Evolutionary conservation across 805 yeast species (phyloP).

Genomic region (Lachancea thermotolerans): DNA sequence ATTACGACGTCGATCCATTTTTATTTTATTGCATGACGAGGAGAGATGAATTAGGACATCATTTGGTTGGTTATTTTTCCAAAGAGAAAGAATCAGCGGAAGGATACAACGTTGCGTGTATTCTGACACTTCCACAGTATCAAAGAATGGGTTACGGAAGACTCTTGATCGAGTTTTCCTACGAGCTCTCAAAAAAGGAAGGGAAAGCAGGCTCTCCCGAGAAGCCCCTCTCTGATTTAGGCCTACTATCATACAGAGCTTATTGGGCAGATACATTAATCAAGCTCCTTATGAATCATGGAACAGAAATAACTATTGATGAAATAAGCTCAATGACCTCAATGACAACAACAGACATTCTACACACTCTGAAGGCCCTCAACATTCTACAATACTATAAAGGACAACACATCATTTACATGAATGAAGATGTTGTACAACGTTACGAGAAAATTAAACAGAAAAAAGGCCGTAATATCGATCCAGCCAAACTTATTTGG

Average conservation of each 20-base stretch:
- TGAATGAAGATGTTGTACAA: constrained; percentile 75
- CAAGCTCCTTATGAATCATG: constrained; percentile 58
- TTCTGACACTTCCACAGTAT: constrained; percentile 89
- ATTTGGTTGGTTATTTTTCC: constrained; percentile 92
- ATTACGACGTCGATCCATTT: constrained; percentile 97
- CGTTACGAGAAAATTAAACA: constrained; percentile 65
- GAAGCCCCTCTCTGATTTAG: constrained; percentile 92
- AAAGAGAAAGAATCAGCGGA: constrained; percentile 97
- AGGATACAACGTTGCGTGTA: constrained; percentile 94
- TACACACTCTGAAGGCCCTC: constrained; percentile 87
- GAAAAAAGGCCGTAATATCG: constrained; percentile 60
- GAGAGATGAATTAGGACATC: constrained; percentile 86
- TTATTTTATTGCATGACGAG: constrained; percentile 92
- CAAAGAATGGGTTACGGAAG: constrained; percentile 95
- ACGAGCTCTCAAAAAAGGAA: constrained; percentile 82
- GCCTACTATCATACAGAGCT: constrained; percentile 87
- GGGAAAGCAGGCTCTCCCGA: constrained; percentile 94
- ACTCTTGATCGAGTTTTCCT: constrained; percentile 85
- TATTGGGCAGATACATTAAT: constrained; percentile 92
- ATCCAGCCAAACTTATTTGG: constrained; percentile 72
- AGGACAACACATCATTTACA: constrained; percentile 86
- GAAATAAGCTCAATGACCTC: constrained; percentile 81
- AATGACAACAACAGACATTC: constrained; percentile 93
- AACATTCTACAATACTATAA: constrained; percentile 87
- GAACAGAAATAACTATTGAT: constrained; percentile 72